Conservation (phyloP, 2,329 filamentous ascomycete species). For the Alternaria ventricosa region DNA sequence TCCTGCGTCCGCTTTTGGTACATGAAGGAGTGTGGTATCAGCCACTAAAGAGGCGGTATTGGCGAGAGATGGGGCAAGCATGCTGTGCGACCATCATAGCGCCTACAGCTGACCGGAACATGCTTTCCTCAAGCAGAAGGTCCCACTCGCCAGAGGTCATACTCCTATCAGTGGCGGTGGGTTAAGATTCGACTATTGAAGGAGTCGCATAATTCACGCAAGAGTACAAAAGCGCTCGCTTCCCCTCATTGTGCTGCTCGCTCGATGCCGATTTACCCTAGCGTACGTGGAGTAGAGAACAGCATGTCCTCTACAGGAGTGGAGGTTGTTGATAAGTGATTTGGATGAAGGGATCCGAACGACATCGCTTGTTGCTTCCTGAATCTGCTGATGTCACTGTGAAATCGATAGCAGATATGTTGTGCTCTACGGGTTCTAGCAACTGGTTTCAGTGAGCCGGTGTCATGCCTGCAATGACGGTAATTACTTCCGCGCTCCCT, state of each 20-base stretch:
- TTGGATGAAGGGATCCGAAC: neutral
- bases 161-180: neutral
- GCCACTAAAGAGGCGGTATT: neutral
- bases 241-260: neutral
- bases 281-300: neutral
- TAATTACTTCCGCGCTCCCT: neutral
- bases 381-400: neutral
- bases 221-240: neutral
- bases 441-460: neutral
- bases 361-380: neutral
- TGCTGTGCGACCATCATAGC: neutral
- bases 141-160: neutral
- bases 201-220: neutral
- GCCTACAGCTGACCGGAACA: neutral
- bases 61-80: neutral
- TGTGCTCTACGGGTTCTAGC: neutral
- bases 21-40: neutral
- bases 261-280: neutral
- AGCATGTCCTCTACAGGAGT: neutral
- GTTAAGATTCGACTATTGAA: neutral
- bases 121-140: neutral
- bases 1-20: neutral
- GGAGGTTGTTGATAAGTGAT: neutral
- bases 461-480: neutral
- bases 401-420: neutral